These are phyloP conservation scores for Tolypocladium ovalisporum DNA, from an alignment of 2,329 filamentous ascomycete species.

Conservation along the genomic window DNA sequence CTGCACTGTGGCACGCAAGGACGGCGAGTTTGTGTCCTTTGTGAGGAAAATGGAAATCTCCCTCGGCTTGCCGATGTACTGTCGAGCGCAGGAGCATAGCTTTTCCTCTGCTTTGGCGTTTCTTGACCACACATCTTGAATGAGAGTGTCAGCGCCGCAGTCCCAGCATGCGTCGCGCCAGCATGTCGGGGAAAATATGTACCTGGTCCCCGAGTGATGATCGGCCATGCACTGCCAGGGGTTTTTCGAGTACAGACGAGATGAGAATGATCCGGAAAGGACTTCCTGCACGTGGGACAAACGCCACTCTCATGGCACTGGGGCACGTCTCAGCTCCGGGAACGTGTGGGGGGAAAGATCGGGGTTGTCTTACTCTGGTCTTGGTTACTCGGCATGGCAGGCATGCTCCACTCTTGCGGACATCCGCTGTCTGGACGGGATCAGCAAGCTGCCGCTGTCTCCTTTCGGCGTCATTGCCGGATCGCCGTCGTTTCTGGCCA, in stretches of 20 bases:
- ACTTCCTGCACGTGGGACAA: conserved; percentile 29
- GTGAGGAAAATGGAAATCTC: conserved; percentile 25
- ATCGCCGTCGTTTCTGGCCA: conserved; percentile 24
- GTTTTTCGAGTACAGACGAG: conserved; percentile 27
- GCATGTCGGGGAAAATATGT: conserved; percentile 13
- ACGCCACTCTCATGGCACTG: conserved; percentile 30
- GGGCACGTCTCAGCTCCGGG: conserved; percentile 14
- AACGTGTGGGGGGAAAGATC: conserved; percentile 5
- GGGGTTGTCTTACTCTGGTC: conserved; percentile 29
- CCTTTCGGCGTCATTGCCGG: conserved; percentile 21
- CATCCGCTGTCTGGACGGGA: conserved; percentile 34
- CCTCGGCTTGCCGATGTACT: conserved; percentile 24
- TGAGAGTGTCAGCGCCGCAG: conserved; percentile 8
- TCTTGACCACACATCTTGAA: conserved; percentile 25
- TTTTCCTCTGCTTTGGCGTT: conserved; percentile 22
- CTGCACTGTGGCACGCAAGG: conserved; percentile 26
- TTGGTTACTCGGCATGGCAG: conserved; percentile 36
- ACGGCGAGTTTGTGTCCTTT: conserved; percentile 23
- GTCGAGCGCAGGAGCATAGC: conserved; percentile 21
- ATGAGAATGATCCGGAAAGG: conserved; percentile 28
- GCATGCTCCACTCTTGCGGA: conserved; percentile 37
- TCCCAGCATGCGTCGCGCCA: not conserved
- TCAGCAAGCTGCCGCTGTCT: conserved; percentile 25
- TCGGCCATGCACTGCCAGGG: conserved; percentile 24
- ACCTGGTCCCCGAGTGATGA: conserved; percentile 26